Percentiles rank a stretch among this genome's conserved stretches.
Evolutionary conservation across 2,329 filamentous ascomycete genomes (phyloP).

Genomic region (Penicillium brevicompactum): DNA sequence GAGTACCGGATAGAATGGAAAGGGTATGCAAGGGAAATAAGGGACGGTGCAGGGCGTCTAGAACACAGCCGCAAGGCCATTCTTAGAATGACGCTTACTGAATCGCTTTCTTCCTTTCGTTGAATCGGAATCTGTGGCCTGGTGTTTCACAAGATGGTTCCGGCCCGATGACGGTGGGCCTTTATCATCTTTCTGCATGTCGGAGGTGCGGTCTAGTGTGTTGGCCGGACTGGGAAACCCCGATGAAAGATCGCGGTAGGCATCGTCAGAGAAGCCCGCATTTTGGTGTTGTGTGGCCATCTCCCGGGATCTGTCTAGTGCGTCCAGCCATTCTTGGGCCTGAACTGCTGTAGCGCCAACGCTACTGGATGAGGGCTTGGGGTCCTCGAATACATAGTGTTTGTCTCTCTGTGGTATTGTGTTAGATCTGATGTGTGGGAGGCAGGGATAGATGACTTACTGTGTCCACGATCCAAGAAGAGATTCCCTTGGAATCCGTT

Average conservation of each 20-base stretch:
- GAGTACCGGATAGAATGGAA: neutral
- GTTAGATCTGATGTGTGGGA: constrained; percentile 28
- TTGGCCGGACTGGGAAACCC: constrained; percentile 67
- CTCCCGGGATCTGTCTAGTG: constrained; percentile 81
- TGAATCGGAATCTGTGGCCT: constrained; percentile 53
- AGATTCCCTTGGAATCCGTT: constrained; percentile 82
- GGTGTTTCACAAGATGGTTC: constrained; percentile 47
- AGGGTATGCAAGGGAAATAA: neutral
- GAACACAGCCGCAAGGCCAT: constrained; percentile 87
- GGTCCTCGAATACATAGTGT: constrained; percentile 90
- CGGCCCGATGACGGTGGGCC: constrained; percentile 43
- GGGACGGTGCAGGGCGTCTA: constrained; percentile 40
- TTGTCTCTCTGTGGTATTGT: constrained; percentile 68
- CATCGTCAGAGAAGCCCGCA: constrained; percentile 64
- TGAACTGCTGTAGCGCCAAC: constrained; percentile 66
- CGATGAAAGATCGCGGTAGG: constrained; percentile 69
- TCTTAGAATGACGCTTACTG: constrained; percentile 91
- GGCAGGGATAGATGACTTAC: constrained; percentile 60
- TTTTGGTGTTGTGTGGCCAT: constrained; percentile 75
- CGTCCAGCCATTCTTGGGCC: constrained; percentile 90
- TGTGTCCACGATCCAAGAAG: constrained; percentile 88
- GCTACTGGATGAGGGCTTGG: constrained; percentile 70
- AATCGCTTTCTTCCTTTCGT: constrained; percentile 67
- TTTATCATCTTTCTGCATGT: constrained; percentile 39
- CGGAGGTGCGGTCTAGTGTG: constrained; percentile 45